These are phyloP conservation scores for Henckelia pumila DNA, from an alignment of 257 asterid species.

Conservation along the genomic window DNA sequence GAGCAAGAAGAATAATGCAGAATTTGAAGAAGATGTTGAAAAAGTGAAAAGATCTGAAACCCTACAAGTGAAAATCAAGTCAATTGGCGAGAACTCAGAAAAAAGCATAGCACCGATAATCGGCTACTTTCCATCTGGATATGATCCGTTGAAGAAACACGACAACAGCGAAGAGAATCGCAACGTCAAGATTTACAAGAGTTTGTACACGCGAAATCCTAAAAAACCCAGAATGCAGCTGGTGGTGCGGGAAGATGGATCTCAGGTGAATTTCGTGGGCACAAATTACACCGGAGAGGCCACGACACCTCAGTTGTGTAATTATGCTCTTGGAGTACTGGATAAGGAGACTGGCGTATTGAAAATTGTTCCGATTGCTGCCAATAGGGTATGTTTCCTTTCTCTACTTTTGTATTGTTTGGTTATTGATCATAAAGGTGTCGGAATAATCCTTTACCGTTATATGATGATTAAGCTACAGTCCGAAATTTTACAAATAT, in stretches of 20 bases:
- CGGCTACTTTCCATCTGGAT: constrained; percentile 69
- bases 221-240: constrained; percentile 54
- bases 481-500: too few species aligned
- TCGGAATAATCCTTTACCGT: neutral
- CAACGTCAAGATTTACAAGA: constrained; percentile 43
- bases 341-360: constrained; percentile 59
- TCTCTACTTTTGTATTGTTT: neutral
- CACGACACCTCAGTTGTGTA: constrained; percentile 54
- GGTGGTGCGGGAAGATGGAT: constrained; percentile 50
- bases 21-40: constrained; percentile 9
- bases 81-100: constrained; percentile 37
- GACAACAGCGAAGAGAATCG: constrained; percentile 14
- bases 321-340: constrained; percentile 65
- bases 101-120: constrained; percentile 53
- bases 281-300: constrained; percentile 78
- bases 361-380: constrained; percentile 65
- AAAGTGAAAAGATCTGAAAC: constrained; percentile 20
- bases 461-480: too few species aligned
- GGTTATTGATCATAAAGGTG: neutral
- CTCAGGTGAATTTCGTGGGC: constrained; percentile 65
- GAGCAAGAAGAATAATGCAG: constrained; percentile 26
- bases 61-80: constrained; percentile 35
- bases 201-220: constrained; percentile 35
- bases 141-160: constrained; percentile 41
- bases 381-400: constrained; percentile 44